These are phyloP conservation scores for Tulasnella sp. DNA, from an alignment of 768 basidiomycete species.

Conservation along the genomic window DNA sequence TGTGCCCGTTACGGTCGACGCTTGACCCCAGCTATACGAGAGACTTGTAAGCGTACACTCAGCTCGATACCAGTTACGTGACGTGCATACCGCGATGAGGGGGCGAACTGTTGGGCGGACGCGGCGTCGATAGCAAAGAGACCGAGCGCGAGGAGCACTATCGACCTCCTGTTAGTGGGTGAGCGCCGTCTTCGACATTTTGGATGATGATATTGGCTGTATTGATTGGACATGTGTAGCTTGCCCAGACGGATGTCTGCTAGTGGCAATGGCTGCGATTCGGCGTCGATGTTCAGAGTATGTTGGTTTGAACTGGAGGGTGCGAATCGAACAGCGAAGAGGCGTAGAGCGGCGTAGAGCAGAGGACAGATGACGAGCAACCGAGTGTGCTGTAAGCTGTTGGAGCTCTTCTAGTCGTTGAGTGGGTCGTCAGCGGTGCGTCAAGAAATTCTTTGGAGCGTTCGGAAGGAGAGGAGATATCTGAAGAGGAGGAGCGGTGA, in stretches of 20 bases:
- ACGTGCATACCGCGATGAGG: constrained; percentile 16
- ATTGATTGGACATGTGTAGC: background rate
- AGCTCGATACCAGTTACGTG: background rate
- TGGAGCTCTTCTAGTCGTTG: constrained; percentile 11
- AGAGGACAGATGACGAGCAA: background rate
- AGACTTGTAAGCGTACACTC: background rate
- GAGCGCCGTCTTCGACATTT: constrained; percentile 18
- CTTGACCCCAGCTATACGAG: constrained; percentile 75
- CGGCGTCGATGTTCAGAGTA: background rate
- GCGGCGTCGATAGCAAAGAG: constrained; percentile 16
- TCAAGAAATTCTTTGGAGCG: background rate
- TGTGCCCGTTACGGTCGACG: constrained; percentile 54
- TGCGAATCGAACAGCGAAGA: background rate
- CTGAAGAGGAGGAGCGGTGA: background rate
- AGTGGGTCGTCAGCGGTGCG: background rate
- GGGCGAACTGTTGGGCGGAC: background rate
- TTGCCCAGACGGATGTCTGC: constrained; percentile 6
- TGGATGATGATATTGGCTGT: constrained; percentile 5
- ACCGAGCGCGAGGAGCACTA: constrained; percentile 9
- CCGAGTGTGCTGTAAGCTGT: background rate
- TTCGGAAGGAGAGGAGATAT: background rate
- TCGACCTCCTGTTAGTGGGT: background rate
- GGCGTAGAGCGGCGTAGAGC: constrained; percentile 5
- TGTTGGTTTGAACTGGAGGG: constrained; percentile 9
- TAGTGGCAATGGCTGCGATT: background rate